These are phyloP conservation scores for Trichothecium roseum DNA, from an alignment of 2,329 filamentous ascomycete species.

Conservation along the genomic window DNA sequence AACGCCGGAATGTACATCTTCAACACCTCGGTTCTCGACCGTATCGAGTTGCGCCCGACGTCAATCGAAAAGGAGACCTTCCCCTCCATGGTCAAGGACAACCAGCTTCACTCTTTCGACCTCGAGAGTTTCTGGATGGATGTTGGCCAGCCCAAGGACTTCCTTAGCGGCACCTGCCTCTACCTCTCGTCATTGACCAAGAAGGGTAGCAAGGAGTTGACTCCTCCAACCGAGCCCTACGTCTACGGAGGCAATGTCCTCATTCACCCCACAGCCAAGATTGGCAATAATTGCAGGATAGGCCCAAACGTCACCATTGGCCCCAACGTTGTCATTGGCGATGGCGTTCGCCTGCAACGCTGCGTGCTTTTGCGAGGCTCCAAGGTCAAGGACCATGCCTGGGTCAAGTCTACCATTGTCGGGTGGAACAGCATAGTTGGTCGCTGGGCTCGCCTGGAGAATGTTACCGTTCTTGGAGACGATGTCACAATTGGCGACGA, in stretches of 20 bases:
- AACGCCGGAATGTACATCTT: conserved; percentile 98
- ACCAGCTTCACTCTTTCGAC: conserved; percentile 89
- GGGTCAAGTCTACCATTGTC: conserved; percentile 97
- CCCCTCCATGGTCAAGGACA: conserved; percentile 83
- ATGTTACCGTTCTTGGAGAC: conserved; percentile 94
- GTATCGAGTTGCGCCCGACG: conserved; percentile 92
- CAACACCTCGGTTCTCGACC: conserved; percentile 79
- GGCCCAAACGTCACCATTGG: conserved; percentile 96
- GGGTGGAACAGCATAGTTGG: conserved; percentile 97
- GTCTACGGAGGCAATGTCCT: conserved; percentile 92
- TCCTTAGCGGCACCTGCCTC: conserved; percentile 89
- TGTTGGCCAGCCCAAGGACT: conserved; percentile 96
- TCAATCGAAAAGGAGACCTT: conserved; percentile 99
- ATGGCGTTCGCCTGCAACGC: conserved; percentile 87
- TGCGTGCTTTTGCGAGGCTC: conserved; percentile 81
- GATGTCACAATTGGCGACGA: conserved; percentile 97
- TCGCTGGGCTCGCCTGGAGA: conserved; percentile 92
- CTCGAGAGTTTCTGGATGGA: conserved; percentile 99
- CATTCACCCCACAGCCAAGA: conserved; percentile 88
- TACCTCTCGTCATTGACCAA: conserved; percentile 91
- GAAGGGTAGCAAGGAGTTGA: conserved; percentile 77
- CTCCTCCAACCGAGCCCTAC: conserved; percentile 61
- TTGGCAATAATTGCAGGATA: conserved; percentile 97
- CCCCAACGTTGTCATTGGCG: conserved; percentile 81
- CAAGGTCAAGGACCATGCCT: conserved; percentile 97